Evolutionary conservation across 176 grass and related monocot genomes (phyloP).

Genomic region (Oryza australiensis): DNA sequence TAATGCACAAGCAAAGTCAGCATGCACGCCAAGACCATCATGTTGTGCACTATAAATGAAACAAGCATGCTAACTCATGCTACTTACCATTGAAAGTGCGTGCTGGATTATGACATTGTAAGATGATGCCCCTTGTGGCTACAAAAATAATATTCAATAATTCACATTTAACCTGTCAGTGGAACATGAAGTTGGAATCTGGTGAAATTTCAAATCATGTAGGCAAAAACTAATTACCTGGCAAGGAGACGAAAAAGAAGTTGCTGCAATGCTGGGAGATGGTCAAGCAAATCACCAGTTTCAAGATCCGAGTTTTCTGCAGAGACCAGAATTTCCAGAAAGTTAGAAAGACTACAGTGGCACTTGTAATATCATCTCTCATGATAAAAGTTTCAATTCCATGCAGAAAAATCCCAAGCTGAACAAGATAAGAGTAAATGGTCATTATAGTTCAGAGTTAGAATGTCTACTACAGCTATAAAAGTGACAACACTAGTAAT

Average conservation of each 20-base stretch:
- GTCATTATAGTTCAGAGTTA: slow-evolving; percentile 20
- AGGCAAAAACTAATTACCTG: slow-evolving; percentile 57
- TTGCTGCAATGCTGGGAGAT: slow-evolving; percentile 89
- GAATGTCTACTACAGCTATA: slow-evolving; percentile 5
- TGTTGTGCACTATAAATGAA: slow-evolving; percentile 33
- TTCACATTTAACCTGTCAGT: slow-evolving; percentile 27
- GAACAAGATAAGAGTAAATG: slow-evolving; percentile 37
- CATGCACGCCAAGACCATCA: slow-evolving; percentile 12
- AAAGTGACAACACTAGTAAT: slow-evolving; percentile 28
- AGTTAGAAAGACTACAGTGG: neutral
- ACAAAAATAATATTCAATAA: slow-evolving; percentile 34
- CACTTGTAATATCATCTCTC: neutral
- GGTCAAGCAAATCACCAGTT: slow-evolving; percentile 78
- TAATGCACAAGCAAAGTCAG: slow-evolving; percentile 49
- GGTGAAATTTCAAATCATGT: neutral
- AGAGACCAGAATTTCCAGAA: slow-evolving; percentile 37
- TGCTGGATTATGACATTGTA: slow-evolving; percentile 97
- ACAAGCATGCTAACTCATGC: neutral
- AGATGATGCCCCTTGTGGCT: slow-evolving; percentile 87
- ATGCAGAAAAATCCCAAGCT: slow-evolving; percentile 99
- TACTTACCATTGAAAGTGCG: slow-evolving; percentile 87
- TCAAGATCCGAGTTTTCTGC: slow-evolving; percentile 91
- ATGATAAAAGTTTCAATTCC: neutral
- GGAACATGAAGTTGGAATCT: slow-evolving; percentile 12
- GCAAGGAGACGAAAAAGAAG: slow-evolving; percentile 84